Percentiles rank a stretch among this genome's conserved stretches.
phyloP scores from a whole-genome alignment of 495 filamentous ascomycete genomes.

The Parathielavia hyrcaniae region DNA sequence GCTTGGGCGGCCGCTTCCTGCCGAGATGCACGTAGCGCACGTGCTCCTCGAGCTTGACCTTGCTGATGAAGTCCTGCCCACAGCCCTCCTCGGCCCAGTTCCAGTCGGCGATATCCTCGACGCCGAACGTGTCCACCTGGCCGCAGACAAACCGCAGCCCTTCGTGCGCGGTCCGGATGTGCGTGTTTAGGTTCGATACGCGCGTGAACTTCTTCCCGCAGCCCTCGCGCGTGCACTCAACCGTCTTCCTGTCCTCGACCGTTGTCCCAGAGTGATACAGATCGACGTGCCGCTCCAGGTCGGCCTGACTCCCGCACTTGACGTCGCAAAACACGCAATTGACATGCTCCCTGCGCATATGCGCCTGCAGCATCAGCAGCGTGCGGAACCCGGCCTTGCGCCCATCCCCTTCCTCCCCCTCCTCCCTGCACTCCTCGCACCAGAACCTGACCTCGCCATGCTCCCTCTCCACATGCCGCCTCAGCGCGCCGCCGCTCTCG shows the following conservation, averaged over 20 bases:
- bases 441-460: conserved; percentile 65
- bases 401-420: conserved; percentile 20
- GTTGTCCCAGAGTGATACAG: conserved; percentile 57
- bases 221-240: conserved; percentile 55
- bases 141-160: conserved; percentile 69
- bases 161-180: conserved; percentile 69
- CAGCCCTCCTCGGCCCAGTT: conserved; percentile 56
- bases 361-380: conserved; percentile 59
- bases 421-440: conserved; percentile 58
- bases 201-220: conserved; percentile 71
- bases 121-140: conserved; percentile 51
- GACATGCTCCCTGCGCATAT: conserved; percentile 65
- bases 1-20: conserved; percentile 40
- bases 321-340: conserved; percentile 66
- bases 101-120: conserved; percentile 59
- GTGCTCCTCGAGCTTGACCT: conserved; percentile 73
- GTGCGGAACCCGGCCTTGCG: conserved; percentile 59
- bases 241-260: conserved; percentile 55
- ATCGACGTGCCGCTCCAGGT: conserved; percentile 64
- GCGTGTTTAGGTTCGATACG: conserved; percentile 69
- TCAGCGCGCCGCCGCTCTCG: conserved; percentile 60
- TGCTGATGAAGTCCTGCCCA: conserved; percentile 59
- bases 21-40: conserved; percentile 69
- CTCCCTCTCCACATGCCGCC: conserved; percentile 60
- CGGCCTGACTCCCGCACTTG: conserved; percentile 52